phyloP scores from a whole-genome alignment of 176 grass and related monocot genomes.

The Coix lacrymajobi region DNA sequence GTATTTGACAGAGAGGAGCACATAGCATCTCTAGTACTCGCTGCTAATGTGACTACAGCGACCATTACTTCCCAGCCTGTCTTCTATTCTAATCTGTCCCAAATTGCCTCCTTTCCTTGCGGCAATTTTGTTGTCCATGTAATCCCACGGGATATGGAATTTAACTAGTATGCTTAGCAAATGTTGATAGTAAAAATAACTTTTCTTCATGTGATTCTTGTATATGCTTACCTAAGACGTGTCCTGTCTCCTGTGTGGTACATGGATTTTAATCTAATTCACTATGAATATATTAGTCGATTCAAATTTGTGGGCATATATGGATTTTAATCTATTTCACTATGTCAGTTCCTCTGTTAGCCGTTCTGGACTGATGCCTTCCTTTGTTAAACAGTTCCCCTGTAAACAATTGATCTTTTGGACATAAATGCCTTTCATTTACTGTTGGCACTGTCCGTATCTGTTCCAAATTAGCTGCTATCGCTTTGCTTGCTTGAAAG shows the following conservation, averaged over 20 bases:
- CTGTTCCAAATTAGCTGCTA: neutral
- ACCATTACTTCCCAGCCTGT: neutral
- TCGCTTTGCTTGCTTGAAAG: no score
- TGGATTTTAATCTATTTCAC: no score
- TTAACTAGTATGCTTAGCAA: no score
- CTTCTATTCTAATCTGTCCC: neutral
- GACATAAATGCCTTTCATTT: neutral
- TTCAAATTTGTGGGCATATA: no score
- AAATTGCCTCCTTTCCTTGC: neutral
- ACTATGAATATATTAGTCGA: no score
- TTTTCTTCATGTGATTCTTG: neutral
- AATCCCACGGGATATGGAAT: no score
- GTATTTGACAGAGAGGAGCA: no score
- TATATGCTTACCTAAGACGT: neutral
- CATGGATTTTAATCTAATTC: neutral
- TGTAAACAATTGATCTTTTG: neutral
- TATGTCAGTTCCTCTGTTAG: neutral
- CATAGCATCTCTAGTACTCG: neutral
- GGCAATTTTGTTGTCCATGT: no score
- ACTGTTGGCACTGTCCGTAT: neutral
- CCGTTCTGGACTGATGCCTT: neutral
- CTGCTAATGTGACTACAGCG: neutral
- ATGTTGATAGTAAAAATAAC: no score
- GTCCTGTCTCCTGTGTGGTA: neutral
- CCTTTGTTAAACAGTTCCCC: neutral